phyloP scores from a whole-genome alignment of 1,284 basidiomycete genomes.

The Thecaphora frezii region DNA sequence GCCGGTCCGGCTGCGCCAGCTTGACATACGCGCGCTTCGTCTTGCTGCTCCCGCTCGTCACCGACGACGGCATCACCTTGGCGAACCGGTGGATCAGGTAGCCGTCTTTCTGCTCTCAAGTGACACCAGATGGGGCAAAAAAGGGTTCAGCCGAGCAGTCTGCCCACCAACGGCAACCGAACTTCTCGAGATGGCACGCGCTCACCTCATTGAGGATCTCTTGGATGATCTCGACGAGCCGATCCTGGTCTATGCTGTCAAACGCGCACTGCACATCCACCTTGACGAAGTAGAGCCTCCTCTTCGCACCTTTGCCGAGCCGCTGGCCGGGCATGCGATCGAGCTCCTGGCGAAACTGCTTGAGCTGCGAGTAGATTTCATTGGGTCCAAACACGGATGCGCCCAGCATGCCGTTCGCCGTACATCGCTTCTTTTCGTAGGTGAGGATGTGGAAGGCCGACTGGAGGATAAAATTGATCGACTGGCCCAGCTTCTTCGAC shows the following conservation, averaged over 20 bases:
- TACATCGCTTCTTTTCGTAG: conserved; percentile 31
- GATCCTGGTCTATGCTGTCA: conserved; percentile 90
- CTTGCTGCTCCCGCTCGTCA: not conserved
- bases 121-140: too few relatives aligned
- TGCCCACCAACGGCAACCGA: not conserved
- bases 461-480: conserved; percentile 84
- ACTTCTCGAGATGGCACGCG: conserved; percentile 27
- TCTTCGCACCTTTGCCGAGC: not conserved
- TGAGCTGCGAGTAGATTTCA: conserved; percentile 60
- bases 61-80: conserved; percentile 10
- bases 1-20: conserved; percentile 63
- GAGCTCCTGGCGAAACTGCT: conserved; percentile 19
- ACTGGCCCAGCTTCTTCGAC: conserved; percentile 60
- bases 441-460: conserved; percentile 62
- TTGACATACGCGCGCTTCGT: conserved; percentile 27
- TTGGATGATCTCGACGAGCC: conserved; percentile 75
- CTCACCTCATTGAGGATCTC: conserved; percentile 61
- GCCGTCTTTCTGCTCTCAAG: conserved; percentile 16
- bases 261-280: conserved; percentile 94
- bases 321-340: not conserved
- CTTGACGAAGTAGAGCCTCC: conserved; percentile 80
- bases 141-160: conserved; percentile 12
- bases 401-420: conserved; percentile 16
- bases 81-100: conserved; percentile 51
- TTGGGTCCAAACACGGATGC: conserved; percentile 49